These are phyloP conservation scores for Coemansia sp. DNA, from an alignment of 192 early-diverging fungal genomes.

Conservation along the genomic window DNA sequence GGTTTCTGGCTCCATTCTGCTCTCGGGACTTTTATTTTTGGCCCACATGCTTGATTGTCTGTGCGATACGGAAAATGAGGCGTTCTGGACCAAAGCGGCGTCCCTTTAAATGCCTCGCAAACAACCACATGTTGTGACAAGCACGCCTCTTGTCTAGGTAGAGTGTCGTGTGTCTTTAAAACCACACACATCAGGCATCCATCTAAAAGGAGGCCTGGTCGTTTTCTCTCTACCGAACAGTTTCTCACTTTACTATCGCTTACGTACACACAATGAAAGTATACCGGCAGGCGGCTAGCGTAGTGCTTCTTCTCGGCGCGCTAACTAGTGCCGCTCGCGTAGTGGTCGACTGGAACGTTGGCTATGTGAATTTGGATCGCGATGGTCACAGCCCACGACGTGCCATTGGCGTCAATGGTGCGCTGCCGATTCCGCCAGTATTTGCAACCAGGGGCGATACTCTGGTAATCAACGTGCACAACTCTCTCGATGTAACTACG, in stretches of 20 bases:
- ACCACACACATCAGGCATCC: neutral
- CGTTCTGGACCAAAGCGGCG: neutral
- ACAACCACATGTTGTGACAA: slow-evolving; percentile 8
- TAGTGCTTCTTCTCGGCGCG: neutral
- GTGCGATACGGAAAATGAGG: neutral
- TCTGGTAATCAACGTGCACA: slow-evolving; percentile 24
- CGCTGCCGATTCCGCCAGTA: slow-evolving; percentile 53
- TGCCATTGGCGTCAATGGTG: slow-evolving; percentile 65
- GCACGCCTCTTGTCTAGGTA: too few species aligned
- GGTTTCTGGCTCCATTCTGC: neutral
- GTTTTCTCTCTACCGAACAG: neutral
- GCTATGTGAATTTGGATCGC: slow-evolving; percentile 60
- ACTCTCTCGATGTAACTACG: slow-evolving; percentile 60
- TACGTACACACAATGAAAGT: neutral
- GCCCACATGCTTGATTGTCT: neutral
- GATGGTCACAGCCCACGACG: slow-evolving; percentile 62
- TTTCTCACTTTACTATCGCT: neutral
- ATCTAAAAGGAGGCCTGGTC: neutral
- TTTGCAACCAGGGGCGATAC: slow-evolving; percentile 23
- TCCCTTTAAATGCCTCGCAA: slow-evolving; percentile 2
- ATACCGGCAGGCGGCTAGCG: neutral
- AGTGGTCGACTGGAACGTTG: slow-evolving; percentile 62
- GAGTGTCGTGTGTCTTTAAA: neutral
- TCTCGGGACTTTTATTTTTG: neutral
- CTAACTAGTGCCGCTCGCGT: slow-evolving; percentile 1